Conservation (phyloP, 2,329 filamentous ascomycete genomes). For the Pyrenophora graminea region DNA sequence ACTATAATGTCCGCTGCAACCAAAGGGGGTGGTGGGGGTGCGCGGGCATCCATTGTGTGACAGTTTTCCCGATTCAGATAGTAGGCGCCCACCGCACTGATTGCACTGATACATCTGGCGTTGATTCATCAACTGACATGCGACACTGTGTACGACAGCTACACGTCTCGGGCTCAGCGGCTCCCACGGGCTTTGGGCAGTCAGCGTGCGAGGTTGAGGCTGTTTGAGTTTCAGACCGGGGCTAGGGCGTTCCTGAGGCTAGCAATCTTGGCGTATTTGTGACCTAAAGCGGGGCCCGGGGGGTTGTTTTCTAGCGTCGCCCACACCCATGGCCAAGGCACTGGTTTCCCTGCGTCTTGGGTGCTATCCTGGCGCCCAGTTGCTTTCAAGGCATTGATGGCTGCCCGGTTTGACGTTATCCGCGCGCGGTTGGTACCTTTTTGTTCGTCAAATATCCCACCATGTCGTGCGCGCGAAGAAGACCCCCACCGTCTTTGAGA, state of each 20-base stretch:
- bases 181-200: neutral
- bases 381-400: neutral
- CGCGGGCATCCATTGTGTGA: neutral
- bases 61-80: neutral
- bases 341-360: neutral
- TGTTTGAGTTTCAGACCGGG: neutral
- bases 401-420: neutral
- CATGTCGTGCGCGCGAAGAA: neutral
- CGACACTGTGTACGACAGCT: slow-evolving; percentile 9
- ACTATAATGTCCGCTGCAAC: too few species aligned
- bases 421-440: too few species aligned
- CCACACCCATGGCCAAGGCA: neutral
- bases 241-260: slow-evolving; percentile 2
- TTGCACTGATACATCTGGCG: slow-evolving; percentile 7
- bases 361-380: too few species aligned
- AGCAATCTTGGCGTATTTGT: too few species aligned
- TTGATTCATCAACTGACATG: slow-evolving; percentile 6
- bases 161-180: neutral
- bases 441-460: neutral
- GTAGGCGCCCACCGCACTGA: slow-evolving; percentile 1
- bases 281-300: slow-evolving; percentile 1
- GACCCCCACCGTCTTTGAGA: neutral
- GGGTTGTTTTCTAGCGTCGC: slow-evolving; percentile 4
- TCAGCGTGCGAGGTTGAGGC: neutral
- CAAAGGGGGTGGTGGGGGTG: neutral